Base-by-base conservation (phyloP, 352 stramenopile genomes). In the Sclerospora graminicola region DNA sequence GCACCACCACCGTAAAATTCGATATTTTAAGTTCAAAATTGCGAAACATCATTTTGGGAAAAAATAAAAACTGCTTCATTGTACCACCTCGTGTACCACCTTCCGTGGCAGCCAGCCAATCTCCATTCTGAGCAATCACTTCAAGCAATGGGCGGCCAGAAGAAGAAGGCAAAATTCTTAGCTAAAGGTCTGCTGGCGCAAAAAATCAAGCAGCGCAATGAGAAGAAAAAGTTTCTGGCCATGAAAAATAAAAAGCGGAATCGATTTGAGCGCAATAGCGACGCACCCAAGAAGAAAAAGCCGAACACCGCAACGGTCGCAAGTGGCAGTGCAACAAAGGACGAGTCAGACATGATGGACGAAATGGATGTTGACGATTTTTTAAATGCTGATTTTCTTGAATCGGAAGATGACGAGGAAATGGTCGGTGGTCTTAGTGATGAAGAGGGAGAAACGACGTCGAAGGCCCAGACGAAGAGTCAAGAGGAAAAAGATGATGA, bases 111-210 rank as follows among this genome's bases (percentile, higher is more conserved):
- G n/a, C n/a, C n/a, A n/a, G n/a, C n/a, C n/a, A n/a, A n/a, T 26
- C 21, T 26, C 21, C 21, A 26, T 26, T 26, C 4, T 26, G n/a
- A n/a, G n/a, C n/a, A n/a, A n/a, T n/a, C n/a, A n/a, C n/a, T n/a
- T n/a, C n/a, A n/a, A 3, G 50, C 28, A 40, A 83, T 81, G 69
- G 74, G 71, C 31, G 59, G 65, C 26, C 56, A 66, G 49, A 91
- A 91, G 72, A 91, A 91, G 76, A 89, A 89, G 59, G 67, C 77
- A 42, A 91, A 91, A 62, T 91, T 91, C 54, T 82, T 91, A 46
- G 74, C 76, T 34, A 91, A 91, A 51, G 80, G 80, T 20, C 54
- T 88, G 51, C 43, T 91, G 44, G 48, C 54, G 45, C 51, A 78
- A 45, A 89, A 89, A 69, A 72, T 91, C 65, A 82, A 85, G 60